Conservation (phyloP, 352 stramenopile species). For the Paralagenidium karlingii region DNA sequence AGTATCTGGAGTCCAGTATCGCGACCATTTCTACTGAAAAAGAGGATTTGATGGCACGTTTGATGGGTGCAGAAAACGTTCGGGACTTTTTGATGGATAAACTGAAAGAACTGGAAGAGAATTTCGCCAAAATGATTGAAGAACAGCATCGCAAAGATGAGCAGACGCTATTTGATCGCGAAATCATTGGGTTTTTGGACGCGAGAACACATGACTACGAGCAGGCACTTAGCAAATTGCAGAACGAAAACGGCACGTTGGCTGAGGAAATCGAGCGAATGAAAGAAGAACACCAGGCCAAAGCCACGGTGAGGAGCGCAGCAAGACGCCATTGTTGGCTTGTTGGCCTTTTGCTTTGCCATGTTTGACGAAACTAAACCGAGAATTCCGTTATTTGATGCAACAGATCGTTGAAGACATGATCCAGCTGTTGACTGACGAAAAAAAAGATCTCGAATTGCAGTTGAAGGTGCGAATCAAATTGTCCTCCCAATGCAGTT, state of each 20-base stretch:
- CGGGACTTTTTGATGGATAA: constrained; percentile 81
- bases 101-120: constrained; percentile 63
- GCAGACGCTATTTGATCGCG: constrained; percentile 47
- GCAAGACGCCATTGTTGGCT: too few species aligned
- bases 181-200: constrained; percentile 78
- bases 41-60: constrained; percentile 49
- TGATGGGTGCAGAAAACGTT: constrained; percentile 67
- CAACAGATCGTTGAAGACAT: constrained; percentile 75
- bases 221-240: constrained; percentile 28
- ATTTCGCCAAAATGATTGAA: constrained; percentile 37
- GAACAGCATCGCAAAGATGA: constrained; percentile 43
- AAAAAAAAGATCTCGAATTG: constrained; percentile 62
- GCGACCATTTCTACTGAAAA: constrained; percentile 28
- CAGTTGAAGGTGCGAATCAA: constrained; percentile 44
- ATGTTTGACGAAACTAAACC: background rate
- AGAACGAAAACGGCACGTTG: constrained; percentile 39
- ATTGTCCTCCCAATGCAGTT: too few species aligned
- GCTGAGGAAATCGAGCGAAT: constrained; percentile 25
- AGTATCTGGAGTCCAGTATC: constrained; percentile 38
- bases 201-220: constrained; percentile 70
- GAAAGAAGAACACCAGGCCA: constrained; percentile 37
- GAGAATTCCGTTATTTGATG: too few species aligned
- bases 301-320: constrained; percentile 46
- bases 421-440: constrained; percentile 49
- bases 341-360: background rate